Evolutionary conservation across 192 early-diverging fungal species (phyloP).

Genomic region (Gonapodya prolifera): DNA sequence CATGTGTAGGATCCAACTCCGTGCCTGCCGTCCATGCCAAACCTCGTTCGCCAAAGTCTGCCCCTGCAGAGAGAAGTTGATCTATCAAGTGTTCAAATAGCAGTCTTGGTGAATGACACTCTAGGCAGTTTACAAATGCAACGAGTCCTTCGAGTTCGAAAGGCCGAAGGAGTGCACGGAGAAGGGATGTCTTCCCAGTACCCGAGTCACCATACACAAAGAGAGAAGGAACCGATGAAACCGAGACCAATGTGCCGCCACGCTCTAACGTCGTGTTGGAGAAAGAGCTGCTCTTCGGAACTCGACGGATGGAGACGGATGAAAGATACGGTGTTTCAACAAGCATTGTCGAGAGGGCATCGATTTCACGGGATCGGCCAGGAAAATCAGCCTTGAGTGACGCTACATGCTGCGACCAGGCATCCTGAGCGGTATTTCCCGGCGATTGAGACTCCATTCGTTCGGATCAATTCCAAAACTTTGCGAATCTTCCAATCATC

Average conservation of each 20-base stretch:
- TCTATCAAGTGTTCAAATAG: constrained; percentile 68
- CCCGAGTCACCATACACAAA: constrained; percentile 41
- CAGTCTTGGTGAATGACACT: constrained; percentile 59
- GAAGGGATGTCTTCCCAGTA: constrained; percentile 44
- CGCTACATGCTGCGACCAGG: not conserved
- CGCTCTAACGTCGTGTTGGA: not conserved
- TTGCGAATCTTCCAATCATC: too few relatives aligned
- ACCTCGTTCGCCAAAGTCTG: constrained; percentile 9
- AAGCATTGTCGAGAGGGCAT: not conserved
- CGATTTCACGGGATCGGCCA: not conserved
- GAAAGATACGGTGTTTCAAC: not conserved
- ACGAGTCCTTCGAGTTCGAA: not conserved
- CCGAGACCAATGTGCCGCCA: not conserved
- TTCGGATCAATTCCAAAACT: not conserved
- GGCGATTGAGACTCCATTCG: not conserved
- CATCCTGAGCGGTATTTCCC: not conserved
- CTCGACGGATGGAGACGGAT: not conserved
- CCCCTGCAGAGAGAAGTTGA: constrained; percentile 38
- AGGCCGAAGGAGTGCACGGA: constrained; percentile 17
- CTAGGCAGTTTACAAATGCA: constrained; percentile 60
- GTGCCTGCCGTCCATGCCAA: not conserved
- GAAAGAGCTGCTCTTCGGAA: not conserved
- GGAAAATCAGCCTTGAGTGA: not conserved
- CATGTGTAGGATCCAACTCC: not conserved
- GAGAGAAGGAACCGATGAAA: constrained; percentile 16